Evolutionary conservation across 2,329 filamentous ascomycete genomes (phyloP), one percentile per base, ranked within the genome.

Genomic region (Penicillium concentricum): DNA sequence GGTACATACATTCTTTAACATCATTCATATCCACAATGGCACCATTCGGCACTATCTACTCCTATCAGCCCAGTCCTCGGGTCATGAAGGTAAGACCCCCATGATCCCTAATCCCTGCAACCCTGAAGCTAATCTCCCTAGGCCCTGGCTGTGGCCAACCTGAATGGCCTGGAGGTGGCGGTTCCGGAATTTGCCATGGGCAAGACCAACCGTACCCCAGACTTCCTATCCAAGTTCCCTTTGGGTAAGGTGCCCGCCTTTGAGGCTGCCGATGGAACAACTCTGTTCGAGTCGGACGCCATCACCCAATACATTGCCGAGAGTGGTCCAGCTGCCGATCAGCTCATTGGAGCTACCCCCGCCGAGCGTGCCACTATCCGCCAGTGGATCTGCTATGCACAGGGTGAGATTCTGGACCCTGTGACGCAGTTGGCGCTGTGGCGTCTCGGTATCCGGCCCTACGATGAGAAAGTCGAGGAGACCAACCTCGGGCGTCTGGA

Each of bases 171-270:
- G 20, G 60, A 66, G n/a, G 20, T 71, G 20, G 50, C 55, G 2
- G 32, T 63, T 7, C 68, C 72, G n/a, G 69, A 69, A 57, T 82
- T 80, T 68, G 57, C 69, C 39, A 74, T 79, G 61, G 67, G 70
- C 53, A 67, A 72, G 46, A 75, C 74, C 58, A 82, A 81, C 72
- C 66, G 67, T 42, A 72, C 69, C n/a, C 70, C 76, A 4, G 78
- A 79, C 4, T 83, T 77, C 71, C 67, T 79, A 15, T 58, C 76
- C 69, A 82, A 82, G 62, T 83, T 82, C 69, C 79, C 81, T 12
- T 65, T 80, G 38, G 81, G 80, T 64, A 83, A 82, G 65, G 76
- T 82, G 9, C 81, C 81, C 10, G 75, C 74, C 41, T 76, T 83
- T 51, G 78, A 80, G 63, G 72, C 72, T 34, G 70, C 78, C 20